Evolutionary conservation across 2,329 filamentous ascomycete species (phyloP).

Genomic region (Diaporthe eres): DNA sequence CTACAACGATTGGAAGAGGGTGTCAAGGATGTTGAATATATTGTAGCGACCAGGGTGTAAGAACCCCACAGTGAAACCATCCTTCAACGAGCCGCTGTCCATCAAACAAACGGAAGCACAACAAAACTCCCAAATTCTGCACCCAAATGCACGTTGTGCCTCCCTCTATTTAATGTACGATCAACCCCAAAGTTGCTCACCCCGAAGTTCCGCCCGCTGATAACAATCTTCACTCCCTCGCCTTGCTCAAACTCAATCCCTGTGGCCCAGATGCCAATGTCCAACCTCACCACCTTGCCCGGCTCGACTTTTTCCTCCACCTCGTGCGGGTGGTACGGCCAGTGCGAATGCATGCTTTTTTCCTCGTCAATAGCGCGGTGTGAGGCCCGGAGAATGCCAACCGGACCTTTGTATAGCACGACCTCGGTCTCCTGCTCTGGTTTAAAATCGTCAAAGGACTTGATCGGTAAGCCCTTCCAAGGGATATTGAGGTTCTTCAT

Average conservation of each 20-base stretch:
- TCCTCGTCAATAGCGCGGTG: conserved; percentile 45
- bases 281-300: conserved; percentile 2
- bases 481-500: conserved; percentile 48
- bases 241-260: conserved; percentile 14
- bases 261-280: conserved; percentile 3
- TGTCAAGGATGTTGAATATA: neutral
- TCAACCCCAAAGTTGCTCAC: conserved; percentile 8
- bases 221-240: neutral
- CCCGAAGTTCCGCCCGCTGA: neutral
- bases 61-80: too few species aligned
- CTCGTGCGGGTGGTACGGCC: conserved; percentile 41
- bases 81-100: too few species aligned
- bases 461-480: conserved; percentile 43
- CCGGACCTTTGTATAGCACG: conserved; percentile 46
- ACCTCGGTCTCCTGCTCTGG: conserved; percentile 46
- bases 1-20: neutral
- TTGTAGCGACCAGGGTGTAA: neutral
- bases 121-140: neutral
- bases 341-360: conserved; percentile 48
- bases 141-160: neutral
- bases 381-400: conserved; percentile 47
- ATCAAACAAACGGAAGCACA: conserved; percentile 2
- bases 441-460: conserved; percentile 44
- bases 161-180: neutral
- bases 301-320: conserved; percentile 9